Conservation (phyloP, 306 rosid species). For the Pterocarpus santalinus region DNA sequence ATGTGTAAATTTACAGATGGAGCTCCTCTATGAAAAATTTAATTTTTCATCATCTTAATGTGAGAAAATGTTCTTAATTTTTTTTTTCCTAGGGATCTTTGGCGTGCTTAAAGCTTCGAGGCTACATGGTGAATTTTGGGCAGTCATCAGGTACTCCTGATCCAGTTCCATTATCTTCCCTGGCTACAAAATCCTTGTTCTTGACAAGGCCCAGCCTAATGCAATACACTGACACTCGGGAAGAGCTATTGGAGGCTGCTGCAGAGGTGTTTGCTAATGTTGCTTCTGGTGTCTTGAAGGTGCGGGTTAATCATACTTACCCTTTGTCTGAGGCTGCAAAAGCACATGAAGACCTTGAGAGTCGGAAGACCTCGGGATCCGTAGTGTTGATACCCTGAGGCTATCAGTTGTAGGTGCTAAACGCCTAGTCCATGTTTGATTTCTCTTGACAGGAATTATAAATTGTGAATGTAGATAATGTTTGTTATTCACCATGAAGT, state of each 20-base stretch:
- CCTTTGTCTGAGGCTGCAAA: conserved; percentile 78
- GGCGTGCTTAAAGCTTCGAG: conserved; percentile 72
- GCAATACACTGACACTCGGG: conserved; percentile 69
- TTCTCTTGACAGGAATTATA: conserved; percentile 13
- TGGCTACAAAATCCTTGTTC: conserved; percentile 76
- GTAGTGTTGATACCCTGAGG: conserved; percentile 78
- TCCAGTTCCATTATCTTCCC: conserved; percentile 79
- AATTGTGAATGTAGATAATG: neutral
- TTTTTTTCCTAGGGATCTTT: conserved; percentile 73
- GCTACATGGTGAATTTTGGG: conserved; percentile 90
- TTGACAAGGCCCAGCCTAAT: conserved; percentile 81
- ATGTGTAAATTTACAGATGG: no score
- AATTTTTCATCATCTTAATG: no score
- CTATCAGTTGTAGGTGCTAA: neutral
- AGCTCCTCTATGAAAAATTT: no score
- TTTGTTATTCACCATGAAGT: neutral
- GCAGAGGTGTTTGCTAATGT: conserved; percentile 77
- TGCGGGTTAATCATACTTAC: conserved; percentile 84
- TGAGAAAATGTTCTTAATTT: neutral
- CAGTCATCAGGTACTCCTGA: conserved; percentile 91
- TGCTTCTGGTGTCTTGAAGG: conserved; percentile 66
- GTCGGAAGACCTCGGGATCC: conserved; percentile 82
- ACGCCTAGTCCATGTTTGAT: conserved; percentile 8
- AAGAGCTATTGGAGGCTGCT: conserved; percentile 74
- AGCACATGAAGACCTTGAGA: conserved; percentile 88